Percentiles rank a stretch among this genome's conserved stretches.
Conservation (phyloP, 140 eudicot species). For the Flaveria floridana region DNA sequence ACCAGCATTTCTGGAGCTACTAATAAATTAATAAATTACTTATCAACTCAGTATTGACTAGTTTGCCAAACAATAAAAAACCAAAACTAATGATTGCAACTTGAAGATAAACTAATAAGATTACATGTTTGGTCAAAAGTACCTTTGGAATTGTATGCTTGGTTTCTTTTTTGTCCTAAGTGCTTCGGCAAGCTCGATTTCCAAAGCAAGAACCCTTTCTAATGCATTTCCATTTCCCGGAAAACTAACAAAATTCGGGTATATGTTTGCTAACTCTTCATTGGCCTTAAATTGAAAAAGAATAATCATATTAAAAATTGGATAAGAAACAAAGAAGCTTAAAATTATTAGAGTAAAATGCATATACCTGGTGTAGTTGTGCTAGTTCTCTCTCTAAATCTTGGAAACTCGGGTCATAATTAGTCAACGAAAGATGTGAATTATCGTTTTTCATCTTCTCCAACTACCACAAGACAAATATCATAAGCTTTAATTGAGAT, state of each 20-base stretch:
- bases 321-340: background rate
- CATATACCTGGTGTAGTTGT: slow-evolving; percentile 63
- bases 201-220: slow-evolving; percentile 93
- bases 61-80: background rate
- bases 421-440: slow-evolving; percentile 39
- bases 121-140: background rate
- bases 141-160: slow-evolving; percentile 86
- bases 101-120: background rate
- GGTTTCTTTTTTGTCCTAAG: slow-evolving; percentile 70
- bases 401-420: slow-evolving; percentile 50
- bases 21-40: background rate
- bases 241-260: slow-evolving; percentile 61
- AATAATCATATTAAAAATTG: background rate
- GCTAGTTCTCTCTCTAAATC: slow-evolving; percentile 55
- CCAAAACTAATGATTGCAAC: background rate
- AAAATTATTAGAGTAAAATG: background rate
- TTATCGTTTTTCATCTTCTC: slow-evolving; percentile 89
- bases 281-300: slow-evolving; percentile 46
- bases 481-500: background rate
- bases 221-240: slow-evolving; percentile 70
- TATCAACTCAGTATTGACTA: background rate
- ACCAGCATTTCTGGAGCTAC: background rate
- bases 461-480: slow-evolving; percentile 41
- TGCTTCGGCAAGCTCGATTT: slow-evolving; percentile 96
- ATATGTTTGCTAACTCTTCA: slow-evolving; percentile 73